Conservation (phyloP, 768 basidiomycete species). For the Kwoniella sp. region DNA sequence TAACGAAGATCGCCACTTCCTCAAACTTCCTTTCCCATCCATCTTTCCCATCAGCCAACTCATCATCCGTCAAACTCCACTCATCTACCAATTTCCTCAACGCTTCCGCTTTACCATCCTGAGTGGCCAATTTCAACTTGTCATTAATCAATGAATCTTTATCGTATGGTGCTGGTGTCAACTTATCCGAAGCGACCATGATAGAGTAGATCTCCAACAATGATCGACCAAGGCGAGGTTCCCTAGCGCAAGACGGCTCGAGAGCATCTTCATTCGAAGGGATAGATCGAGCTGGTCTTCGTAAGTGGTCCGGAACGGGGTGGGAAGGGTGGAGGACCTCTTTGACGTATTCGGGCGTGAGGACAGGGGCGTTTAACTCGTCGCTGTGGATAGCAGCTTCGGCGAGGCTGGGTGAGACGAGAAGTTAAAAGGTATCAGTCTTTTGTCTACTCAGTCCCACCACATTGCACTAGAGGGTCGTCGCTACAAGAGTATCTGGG, state of each 20-base stretch:
- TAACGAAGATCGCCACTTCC: slow-evolving; percentile 39
- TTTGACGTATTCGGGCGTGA: slow-evolving; percentile 26
- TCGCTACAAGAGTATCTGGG: too few relatives aligned
- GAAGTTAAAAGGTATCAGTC: not conserved
- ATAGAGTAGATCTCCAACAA: slow-evolving; percentile 39
- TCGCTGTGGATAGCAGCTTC: slow-evolving; percentile 37
- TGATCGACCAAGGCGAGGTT: slow-evolving; percentile 20
- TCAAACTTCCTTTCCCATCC: slow-evolving; percentile 34
- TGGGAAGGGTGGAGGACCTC: slow-evolving; percentile 7
- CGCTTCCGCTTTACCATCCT: slow-evolving; percentile 20
- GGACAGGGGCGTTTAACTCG: slow-evolving; percentile 16
- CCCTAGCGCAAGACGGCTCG: slow-evolving; percentile 4
- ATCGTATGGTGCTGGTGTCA: slow-evolving; percentile 30
- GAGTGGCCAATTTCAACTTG: slow-evolving; percentile 20
- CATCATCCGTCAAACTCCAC: slow-evolving; percentile 37
- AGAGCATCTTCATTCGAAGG: slow-evolving; percentile 12
- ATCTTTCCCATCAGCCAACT: slow-evolving; percentile 25
- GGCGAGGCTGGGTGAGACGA: slow-evolving; percentile 28
- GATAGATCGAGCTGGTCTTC: slow-evolving; percentile 8
- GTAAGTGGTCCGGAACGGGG: slow-evolving; percentile 12
- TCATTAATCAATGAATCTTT: slow-evolving; percentile 31
- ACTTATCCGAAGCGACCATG: slow-evolving; percentile 9
- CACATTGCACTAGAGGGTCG: too few relatives aligned
- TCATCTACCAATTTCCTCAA: slow-evolving; percentile 23
- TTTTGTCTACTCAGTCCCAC: too few relatives aligned